A percentile compares a stretch with the other conserved stretches of the same genome.
Conservation (phyloP, 768 basidiomycete species). For the Boletus reticulatus region DNA sequence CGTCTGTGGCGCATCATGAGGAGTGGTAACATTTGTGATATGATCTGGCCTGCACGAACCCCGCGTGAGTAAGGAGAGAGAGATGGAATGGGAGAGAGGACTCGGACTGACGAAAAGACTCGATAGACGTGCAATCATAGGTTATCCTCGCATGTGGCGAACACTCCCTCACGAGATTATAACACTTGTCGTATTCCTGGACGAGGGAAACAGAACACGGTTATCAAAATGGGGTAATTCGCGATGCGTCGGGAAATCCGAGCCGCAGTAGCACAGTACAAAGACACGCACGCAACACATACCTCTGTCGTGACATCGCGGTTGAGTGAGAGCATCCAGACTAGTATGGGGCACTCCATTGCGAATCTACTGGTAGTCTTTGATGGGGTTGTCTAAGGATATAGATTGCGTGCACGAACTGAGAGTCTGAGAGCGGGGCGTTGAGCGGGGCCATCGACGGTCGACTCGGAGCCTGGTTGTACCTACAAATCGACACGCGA, state of each 20-base stretch:
- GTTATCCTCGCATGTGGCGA: slow-evolving; percentile 53
- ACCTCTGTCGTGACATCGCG: slow-evolving; percentile 69
- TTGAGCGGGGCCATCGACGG: not conserved
- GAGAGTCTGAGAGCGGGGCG: not conserved
- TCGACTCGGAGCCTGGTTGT: not conserved
- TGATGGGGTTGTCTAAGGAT: not conserved
- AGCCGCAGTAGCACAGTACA: not conserved
- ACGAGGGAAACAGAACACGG: not conserved
- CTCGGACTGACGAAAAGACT: slow-evolving; percentile 60
- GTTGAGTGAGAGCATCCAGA: slow-evolving; percentile 80
- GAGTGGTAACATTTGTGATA: slow-evolving; percentile 72
- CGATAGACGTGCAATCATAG: slow-evolving; percentile 55
- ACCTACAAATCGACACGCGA: not conserved
- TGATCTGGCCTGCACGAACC: slow-evolving; percentile 52
- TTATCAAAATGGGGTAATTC: not conserved
- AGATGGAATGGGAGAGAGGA: not conserved
- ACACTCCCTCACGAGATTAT: slow-evolving; percentile 56
- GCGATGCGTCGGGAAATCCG: slow-evolving; percentile 6
- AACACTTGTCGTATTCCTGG: slow-evolving; percentile 75
- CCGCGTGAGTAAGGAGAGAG: not conserved
- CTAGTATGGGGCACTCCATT: slow-evolving; percentile 66
- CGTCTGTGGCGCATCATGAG: slow-evolving; percentile 86
- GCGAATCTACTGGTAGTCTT: not conserved
- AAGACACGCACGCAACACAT: slow-evolving; percentile 17
- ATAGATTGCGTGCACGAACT: not conserved